Conservation (phyloP, 495 filamentous ascomycete species). For the Entonaema liquescens region DNA sequence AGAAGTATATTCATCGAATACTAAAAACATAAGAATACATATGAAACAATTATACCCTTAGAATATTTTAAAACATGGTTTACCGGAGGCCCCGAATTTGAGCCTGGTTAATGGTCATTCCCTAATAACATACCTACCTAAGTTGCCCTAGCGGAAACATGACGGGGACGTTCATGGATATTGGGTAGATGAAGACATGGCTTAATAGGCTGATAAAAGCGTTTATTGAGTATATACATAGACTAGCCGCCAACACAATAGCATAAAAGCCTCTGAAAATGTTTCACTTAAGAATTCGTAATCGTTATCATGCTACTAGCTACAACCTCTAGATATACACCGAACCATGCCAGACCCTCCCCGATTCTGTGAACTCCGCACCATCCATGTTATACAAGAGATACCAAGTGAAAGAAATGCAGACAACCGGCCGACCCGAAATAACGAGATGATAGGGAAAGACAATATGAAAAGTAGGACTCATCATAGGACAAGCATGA, state of each 20-base stretch:
- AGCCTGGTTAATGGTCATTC: no score
- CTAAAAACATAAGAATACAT: not conserved
- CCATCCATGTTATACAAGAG: constrained; percentile 7
- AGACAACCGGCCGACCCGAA: not conserved
- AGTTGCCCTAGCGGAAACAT: no score
- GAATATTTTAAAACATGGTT: not conserved
- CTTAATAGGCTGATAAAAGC: no score
- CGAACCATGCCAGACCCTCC: not conserved
- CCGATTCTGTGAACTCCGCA: not conserved
- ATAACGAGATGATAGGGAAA: not conserved
- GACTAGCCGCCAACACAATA: not conserved
- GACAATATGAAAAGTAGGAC: not conserved
- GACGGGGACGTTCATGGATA: no score
- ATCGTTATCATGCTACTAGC: constrained; percentile 11
- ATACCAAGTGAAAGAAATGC: not conserved
- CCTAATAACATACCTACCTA: no score
- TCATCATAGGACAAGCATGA: constrained; percentile 25
- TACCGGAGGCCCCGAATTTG: not conserved
- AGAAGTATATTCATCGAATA: no score
- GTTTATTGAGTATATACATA: not conserved
- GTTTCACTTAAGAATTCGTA: not conserved
- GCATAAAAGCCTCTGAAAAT: not conserved
- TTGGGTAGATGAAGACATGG: no score
- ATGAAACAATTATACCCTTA: not conserved
- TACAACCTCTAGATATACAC: not conserved